These are phyloP conservation scores for Dissophora ornata DNA, from an alignment of 192 early-diverging fungal genomes.

Conservation along the genomic window DNA sequence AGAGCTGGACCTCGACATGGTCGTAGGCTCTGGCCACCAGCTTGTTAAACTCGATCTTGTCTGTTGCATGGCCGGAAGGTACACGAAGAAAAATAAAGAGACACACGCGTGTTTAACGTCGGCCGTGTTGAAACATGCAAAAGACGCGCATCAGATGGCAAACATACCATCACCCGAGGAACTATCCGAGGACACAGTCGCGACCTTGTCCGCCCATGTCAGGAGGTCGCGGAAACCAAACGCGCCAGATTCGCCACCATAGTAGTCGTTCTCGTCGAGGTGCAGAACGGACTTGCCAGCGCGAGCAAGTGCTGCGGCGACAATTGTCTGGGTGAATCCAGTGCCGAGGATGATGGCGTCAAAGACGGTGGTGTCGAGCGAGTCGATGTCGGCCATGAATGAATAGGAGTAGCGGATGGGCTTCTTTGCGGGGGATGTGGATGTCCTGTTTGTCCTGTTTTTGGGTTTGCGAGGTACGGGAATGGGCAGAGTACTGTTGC, in stretches of 20 bases:
- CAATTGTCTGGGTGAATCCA: slow-evolving; percentile 81
- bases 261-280: slow-evolving; percentile 82
- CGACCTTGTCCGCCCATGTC: slow-evolving; percentile 52
- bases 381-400: slow-evolving; percentile 53
- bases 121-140: slow-evolving; percentile 1
- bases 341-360: slow-evolving; percentile 91
- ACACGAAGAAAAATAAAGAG: too few relatives aligned
- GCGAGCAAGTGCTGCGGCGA: slow-evolving; percentile 80
- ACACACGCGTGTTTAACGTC: too few relatives aligned
- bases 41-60: slow-evolving; percentile 45
- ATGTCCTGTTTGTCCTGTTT: background rate
- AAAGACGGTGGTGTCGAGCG: slow-evolving; percentile 63
- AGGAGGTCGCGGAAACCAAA: slow-evolving; percentile 66
- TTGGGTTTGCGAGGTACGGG: slow-evolving; percentile 10
- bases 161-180: background rate
- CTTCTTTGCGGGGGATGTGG: background rate
- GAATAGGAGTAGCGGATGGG: slow-evolving; percentile 45
- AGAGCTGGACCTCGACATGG: slow-evolving; percentile 47
- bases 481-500: background rate
- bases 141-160: background rate
- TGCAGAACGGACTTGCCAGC: slow-evolving; percentile 80
- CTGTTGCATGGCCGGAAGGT: too few relatives aligned
- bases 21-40: slow-evolving; percentile 34
- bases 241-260: slow-evolving; percentile 78
- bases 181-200: background rate